Base-by-base conservation (phyloP, 495 filamentous ascomycete species). In the Astrocystis sublimbata region DNA sequence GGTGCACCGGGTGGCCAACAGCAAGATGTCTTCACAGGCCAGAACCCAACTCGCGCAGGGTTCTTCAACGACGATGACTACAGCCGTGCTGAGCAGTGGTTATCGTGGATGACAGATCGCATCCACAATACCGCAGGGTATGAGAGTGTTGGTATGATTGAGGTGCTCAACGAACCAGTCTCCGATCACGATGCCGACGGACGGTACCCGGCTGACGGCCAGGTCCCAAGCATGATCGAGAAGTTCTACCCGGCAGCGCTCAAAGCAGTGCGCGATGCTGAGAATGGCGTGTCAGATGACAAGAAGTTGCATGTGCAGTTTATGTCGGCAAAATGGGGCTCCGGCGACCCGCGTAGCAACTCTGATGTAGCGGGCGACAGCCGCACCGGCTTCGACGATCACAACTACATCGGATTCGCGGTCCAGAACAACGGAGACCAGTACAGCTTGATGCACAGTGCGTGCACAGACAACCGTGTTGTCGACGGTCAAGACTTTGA, bases 161-260 rank as follows among this genome's bases (percentile, higher is more conserved):
- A 85, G 61, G 69, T 86, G 17, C 71, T 87, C 47, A 88, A 87
- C 71, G 84, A 87, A 72, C 85, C 85, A 7, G 62, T 78, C 12
- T 68, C 67, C 2, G 23, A 17, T 28, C 67, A 69, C 35, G 67
- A 69, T 24, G 50, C 12, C 42, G 10, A 19, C 26, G 46, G 38
- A 43, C 65, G 65, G 10, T 68, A 64, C 40, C 65, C 65, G 3
- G 65, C 65, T 21, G 60, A 56, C 5, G 57, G 57, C 12, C 67
- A 74, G 61, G 66, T 73, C 17, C 53, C 55, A 0, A 45, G 66
- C 40, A 36, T 71, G 42, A 67, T 75, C 40, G 58, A 72, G n/a
- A 71, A 67, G 1, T 84, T 73, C 69, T 83, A 85, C 63, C 81
- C 81, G 1, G 74, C 71, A n/a, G 82, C 82, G 1, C 76, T 80